Evolutionary conservation across 176 grass and related monocot species (phyloP), one percentile per base, ranked within the genome.

Genomic region (Tuctoria greenei): DNA sequence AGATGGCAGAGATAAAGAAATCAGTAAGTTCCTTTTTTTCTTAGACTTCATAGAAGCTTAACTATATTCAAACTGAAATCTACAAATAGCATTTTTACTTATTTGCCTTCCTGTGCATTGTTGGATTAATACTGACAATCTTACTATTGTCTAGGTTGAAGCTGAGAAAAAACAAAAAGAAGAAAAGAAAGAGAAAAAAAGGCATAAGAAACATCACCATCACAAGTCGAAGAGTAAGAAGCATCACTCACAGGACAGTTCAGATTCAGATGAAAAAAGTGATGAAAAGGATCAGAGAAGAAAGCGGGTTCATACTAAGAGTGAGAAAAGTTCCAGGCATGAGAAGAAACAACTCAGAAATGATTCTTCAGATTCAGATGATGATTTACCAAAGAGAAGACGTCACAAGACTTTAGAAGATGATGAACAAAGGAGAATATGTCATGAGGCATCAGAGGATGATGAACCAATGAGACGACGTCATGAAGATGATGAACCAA

Each of bases 1-100:
- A 95, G 81, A 99, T 99, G 91, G 91, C 91, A 0, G 86, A 92
- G 85, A 95, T 94, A 79, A 96, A 96, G 82, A 93, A 96, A 96
- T 90, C 93, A 36, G 93, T 96, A 96, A 81, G 93, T 81, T 86
- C 1, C 31, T 69, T 61, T 38, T 15, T 45, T 63, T 31, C 8
- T 66, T 51, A 15, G 39, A 8, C 7, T 57, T 67, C 2, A 38
- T 14, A 61, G 15, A 15, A 63, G 34, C 7, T 47, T 50, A 39
- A 76, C 49, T 73, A 34, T 6, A 47, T 4, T 6, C 13, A 10
- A 42, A 42, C 23, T 74, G 55, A 31, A 31, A 42, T 47, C 40
- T 38, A 51, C 31, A 31, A 31, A 51, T 40, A 18, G 23, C 20
- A 62, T 14, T 23, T 40, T 1, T 35, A 50, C 6, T 31, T 0